A percentile compares a stretch with the other conserved stretches of the same genome.
These are phyloP conservation scores for Westerdykella aurantiaca DNA, from an alignment of 2,329 filamentous ascomycete species.

Conservation along the genomic window DNA sequence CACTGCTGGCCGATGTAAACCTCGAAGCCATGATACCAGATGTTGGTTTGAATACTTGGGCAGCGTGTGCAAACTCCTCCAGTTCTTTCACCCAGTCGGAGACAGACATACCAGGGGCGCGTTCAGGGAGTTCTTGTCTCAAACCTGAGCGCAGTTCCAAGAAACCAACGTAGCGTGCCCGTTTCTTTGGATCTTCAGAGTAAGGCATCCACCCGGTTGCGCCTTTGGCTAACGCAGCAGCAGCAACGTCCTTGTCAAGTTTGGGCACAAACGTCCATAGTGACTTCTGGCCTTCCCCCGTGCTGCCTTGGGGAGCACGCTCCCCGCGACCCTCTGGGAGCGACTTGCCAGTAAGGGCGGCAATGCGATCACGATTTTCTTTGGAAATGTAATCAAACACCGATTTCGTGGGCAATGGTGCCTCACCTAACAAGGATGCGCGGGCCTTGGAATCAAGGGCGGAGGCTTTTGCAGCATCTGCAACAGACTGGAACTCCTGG, in stretches of 20 bases:
- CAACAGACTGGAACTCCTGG: conserved; percentile 54
- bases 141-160: conserved; percentile 67
- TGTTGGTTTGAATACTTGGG: conserved; percentile 83
- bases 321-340: conserved; percentile 75
- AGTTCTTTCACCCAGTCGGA: conserved; percentile 79
- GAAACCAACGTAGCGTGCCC: conserved; percentile 73
- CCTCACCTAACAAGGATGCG: conserved; percentile 75
- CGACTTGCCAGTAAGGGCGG: conserved; percentile 64
- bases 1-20: conserved; percentile 61
- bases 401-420: conserved; percentile 79
- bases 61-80: conserved; percentile 67
- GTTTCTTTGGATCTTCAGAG: conserved; percentile 71
- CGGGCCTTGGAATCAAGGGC: conserved; percentile 69
- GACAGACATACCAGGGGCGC: conserved; percentile 47
- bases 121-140: conserved; percentile 53
- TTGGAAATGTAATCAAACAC: conserved; percentile 89
- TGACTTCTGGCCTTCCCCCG: conserved; percentile 52
- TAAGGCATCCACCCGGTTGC: conserved; percentile 72
- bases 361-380: conserved; percentile 70
- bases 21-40: conserved; percentile 88
- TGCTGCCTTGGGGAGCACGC: conserved; percentile 50
- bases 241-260: conserved; percentile 39
- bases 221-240: conserved; percentile 43
- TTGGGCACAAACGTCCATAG: conserved; percentile 45
- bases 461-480: conserved; percentile 72